A percentile compares a stretch with the other conserved stretches of the same genome.
phyloP scores from a whole-genome alignment of 1,139 yeast genomes.

The Sugiyamaella novakii region DNA sequence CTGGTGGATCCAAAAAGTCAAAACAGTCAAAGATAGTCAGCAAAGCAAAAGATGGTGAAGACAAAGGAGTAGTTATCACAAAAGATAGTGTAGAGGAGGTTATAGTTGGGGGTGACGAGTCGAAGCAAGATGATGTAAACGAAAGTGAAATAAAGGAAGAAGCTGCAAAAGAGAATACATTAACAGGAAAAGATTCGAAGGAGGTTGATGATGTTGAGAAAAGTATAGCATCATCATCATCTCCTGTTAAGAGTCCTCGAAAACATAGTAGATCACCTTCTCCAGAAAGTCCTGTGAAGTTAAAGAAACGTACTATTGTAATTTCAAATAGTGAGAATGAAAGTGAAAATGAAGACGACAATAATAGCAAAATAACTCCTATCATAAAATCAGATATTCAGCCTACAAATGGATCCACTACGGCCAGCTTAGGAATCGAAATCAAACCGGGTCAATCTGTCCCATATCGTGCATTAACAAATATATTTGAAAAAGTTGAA shows the following conservation, averaged over 20 bases:
- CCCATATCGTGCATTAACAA: conserved; percentile 47
- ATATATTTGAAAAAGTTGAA: conserved; percentile 75
- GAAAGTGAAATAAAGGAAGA: background rate
- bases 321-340: background rate
- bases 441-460: conserved; percentile 14
- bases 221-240: no score
- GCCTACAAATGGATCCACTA: background rate
- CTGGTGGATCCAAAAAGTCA: conserved; percentile 12
- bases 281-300: background rate
- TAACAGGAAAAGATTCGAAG: no score
- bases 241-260: no score
- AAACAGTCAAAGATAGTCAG: conserved; percentile 5
- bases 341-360: background rate
- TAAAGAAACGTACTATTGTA: background rate
- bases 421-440: background rate
- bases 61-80: background rate
- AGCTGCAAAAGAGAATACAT: no score
- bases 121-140: background rate
- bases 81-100: background rate
- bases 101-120: background rate
- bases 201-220: no score
- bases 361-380: background rate
- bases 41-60: background rate
- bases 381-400: background rate
- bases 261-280: background rate